Base-by-base conservation (phyloP, 148 eudicot genomes). In the Linanthus parryae region DNA sequence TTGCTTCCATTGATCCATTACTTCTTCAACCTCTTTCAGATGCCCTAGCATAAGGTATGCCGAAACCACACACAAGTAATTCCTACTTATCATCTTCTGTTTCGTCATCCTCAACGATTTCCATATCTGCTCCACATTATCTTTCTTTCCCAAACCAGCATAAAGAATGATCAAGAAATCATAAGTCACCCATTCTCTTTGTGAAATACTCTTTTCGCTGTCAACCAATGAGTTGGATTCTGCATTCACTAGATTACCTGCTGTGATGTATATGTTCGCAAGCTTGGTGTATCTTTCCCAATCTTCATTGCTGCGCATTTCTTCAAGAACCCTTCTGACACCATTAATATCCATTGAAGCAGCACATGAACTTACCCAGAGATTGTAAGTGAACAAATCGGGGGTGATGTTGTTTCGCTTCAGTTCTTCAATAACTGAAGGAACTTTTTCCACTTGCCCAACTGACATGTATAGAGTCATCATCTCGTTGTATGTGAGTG, bases 331-430 rank as follows among this genome's bases (percentile, higher is more conserved):
- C 39, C 44, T 67, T 66, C 48, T 68, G 19, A 73, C 85, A 49
- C 71, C 74, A 43, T 76, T 82, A 16, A 92, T 71, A 60, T 92
- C 62, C 25, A 92, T 61, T 63, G 58, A 41, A 48, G 96, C 84
- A 61, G 99, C 99, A 84, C 68, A 74, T 40, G 99, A 84, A 70
- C 96, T 87, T 59, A 84, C 61, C 96, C 94, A 84, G 37, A 92
- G 72, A 67, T 92, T 87, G 58, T 87, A 92, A 53, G 94, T 87
- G 48, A 74, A 92, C 27, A 92, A 67, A 65, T 92, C 99, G 2
- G 85, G 94, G 13, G 72, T 65, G 54, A 87, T 72, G 1, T 77
- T 79, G 13, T 68, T 76, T 37, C 41, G 53, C 70, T 92, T 84
- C 52, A 92, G 33, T 31, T 87, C 96, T 59, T 82, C 68, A 23